Evolutionary conservation across 768 basidiomycete species (phyloP).

Genomic region (Amanita inopinata): DNA sequence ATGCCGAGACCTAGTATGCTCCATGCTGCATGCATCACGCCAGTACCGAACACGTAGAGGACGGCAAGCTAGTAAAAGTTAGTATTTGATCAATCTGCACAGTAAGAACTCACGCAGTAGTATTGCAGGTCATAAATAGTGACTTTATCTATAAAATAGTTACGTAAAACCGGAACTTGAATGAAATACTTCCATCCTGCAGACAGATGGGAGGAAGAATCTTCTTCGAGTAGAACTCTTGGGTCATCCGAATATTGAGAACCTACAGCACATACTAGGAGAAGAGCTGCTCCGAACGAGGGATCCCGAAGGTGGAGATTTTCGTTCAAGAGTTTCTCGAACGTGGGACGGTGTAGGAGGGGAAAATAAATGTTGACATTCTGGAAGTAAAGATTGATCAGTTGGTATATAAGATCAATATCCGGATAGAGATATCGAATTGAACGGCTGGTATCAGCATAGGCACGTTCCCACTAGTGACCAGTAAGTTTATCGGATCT

Average conservation of each 20-base stretch:
- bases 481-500: background rate
- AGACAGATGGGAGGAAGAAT: constrained; percentile 30
- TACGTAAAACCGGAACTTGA: constrained; percentile 54
- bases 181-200: constrained; percentile 52
- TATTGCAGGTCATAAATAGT: constrained; percentile 64
- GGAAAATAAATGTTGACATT: constrained; percentile 43
- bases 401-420: constrained; percentile 31
- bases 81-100: constrained; percentile 26
- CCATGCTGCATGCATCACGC: constrained; percentile 46
- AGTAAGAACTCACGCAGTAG: constrained; percentile 41
- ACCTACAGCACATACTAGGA: constrained; percentile 58
- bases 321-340: constrained; percentile 37
- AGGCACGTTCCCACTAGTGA: constrained; percentile 28
- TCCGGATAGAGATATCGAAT: constrained; percentile 35
- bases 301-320: constrained; percentile 39
- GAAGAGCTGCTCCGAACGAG: constrained; percentile 45
- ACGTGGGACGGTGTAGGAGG: constrained; percentile 59
- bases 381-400: constrained; percentile 54
- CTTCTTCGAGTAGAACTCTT: constrained; percentile 24
- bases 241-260: constrained; percentile 48
- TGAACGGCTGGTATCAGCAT: constrained; percentile 16
- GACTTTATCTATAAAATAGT: constrained; percentile 45
- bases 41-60: constrained; percentile 30
- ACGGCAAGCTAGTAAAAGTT: constrained; percentile 19
- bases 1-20: constrained; percentile 46